Base-by-base conservation (phyloP, 169 alveolate species). In the Eimeria sp. region DNA sequence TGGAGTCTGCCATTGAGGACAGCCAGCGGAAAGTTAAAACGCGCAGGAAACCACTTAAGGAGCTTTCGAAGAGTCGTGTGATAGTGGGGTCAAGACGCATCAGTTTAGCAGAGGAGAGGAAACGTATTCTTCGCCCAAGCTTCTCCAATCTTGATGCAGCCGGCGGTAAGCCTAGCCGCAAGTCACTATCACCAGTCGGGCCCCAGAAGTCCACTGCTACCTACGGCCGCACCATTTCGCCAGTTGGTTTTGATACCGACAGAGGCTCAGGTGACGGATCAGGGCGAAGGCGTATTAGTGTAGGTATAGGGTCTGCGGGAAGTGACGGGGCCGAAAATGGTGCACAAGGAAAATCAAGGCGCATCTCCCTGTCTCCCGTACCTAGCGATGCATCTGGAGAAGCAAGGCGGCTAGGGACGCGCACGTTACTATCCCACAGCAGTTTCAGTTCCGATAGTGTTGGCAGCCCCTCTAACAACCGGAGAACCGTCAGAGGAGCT, bases 81-180 rank as follows among this genome's bases (percentile, higher is more conserved):
- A 51, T 49, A n/a, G 61, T 65, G 10, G 93, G 65, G 1, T 22
- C 78, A 40, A 65, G 83, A 34, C 93, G 93, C 45, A 27, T 65
- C 20, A 45, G 67, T 5, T 25, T 43, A 9, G 43, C 72, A 43
- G 82, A 87, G 45, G 57, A 58, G 67, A 63, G 93, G 51, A 87
- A 63, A 20, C 93, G 93, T 45, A 73, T 87, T n/a, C 82, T 87
- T 58, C 93, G 93, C 61, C 93, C 93, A 18, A 65, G 83, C 72
- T 63, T 87, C 63, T 87, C 93, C 7, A 30, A 18, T 18, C 83
- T 40, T 87, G 93, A 87, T 25, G 67, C 63, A 22, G 67, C 47
- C 5, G 93, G 45, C 49, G 80, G 92, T 61, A 86, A 47, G 43
- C 70, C 40, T 18, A 51, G 30, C 49, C 91, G 91, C 45, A 83